Conservation (phyloP, 2,329 filamentous ascomycete genomes). For the Emydomyces testavorans region DNA sequence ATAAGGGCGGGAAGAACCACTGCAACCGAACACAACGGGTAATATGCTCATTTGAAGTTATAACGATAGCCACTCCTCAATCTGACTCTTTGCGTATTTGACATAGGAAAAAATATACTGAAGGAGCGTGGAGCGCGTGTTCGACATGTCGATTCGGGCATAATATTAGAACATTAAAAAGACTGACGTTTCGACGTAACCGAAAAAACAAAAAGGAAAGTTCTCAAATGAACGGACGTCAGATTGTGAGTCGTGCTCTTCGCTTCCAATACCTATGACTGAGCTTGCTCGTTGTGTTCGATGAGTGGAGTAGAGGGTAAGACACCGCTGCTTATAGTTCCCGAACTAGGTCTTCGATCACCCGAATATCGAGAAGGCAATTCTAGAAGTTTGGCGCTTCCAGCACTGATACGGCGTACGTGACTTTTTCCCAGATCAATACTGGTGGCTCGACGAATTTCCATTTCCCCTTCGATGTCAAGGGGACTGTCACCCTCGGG, state of each 20-base stretch:
- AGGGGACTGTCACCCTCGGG: conserved; percentile 27
- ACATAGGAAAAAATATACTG: conserved; percentile 2
- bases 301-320: background rate
- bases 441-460: conserved; percentile 56
- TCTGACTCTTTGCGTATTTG: background rate
- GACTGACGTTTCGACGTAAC: background rate
- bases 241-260: background rate
- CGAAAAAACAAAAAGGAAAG: background rate
- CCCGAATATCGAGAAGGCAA: conserved; percentile 48
- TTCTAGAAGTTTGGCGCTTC: conserved; percentile 63
- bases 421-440: conserved; percentile 56
- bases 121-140: conserved; percentile 7
- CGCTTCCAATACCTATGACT: background rate
- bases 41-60: background rate
- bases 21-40: background rate
- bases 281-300: background rate
- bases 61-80: background rate
- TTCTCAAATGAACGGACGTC: conserved; percentile 4
- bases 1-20: background rate
- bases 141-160: background rate
- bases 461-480: conserved; percentile 25
- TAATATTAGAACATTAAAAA: background rate
- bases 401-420: conserved; percentile 60
- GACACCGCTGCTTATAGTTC: conserved; percentile 11
- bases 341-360: conserved; percentile 24